Evolutionary conservation across 148 eudicot species (phyloP), one percentile per base, ranked within the genome.

Genomic region (Simmondsia chinensis): DNA sequence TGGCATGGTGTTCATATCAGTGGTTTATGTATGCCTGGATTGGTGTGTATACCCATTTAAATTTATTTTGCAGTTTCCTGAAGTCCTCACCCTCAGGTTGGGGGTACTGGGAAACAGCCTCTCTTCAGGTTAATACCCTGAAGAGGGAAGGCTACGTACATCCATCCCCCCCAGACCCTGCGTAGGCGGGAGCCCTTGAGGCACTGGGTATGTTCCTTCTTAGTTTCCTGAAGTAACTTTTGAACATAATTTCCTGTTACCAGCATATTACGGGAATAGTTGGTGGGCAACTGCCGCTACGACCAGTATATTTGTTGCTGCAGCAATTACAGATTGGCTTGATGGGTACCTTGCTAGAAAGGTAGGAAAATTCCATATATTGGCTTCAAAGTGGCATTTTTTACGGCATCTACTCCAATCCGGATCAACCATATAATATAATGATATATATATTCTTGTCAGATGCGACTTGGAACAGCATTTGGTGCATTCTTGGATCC

Each of bases 401-500:
- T n/a, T n/a, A n/a, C n/a, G n/a, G n/a, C n/a, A n/a, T n/a, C n/a
- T n/a, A n/a, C n/a, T n/a, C n/a, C n/a, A n/a, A n/a, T n/a, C n/a
- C n/a, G n/a, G n/a, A n/a, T n/a, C n/a, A n/a, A n/a, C n/a, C n/a
- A n/a, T n/a, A n/a, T n/a, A n/a, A n/a, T n/a, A n/a, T n/a, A n/a
- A n/a, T n/a, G n/a, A n/a, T n/a, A n/a, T n/a, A n/a, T n/a, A n/a
- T n/a, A n/a, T n/a, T 36, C 48, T 66, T 64, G n/a, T 52, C 77
- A 91, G 99, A 85, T 91, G 99, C 68, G 60, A 13, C 71, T 72
- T 50, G 86, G 83, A 23, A 79, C 82, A 57, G 86, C 73, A 12
- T 91, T 91, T 77, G 99, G 99, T 56, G 99, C 99, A 29, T 91
- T 91, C 68, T 63, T 91, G 52, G 99, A 91, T 77, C 99, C 95